Percentiles rank a stretch among this genome's conserved stretches.
Conservation (phyloP, 1,139 yeast species). For the Lodderomyces theae region DNA sequence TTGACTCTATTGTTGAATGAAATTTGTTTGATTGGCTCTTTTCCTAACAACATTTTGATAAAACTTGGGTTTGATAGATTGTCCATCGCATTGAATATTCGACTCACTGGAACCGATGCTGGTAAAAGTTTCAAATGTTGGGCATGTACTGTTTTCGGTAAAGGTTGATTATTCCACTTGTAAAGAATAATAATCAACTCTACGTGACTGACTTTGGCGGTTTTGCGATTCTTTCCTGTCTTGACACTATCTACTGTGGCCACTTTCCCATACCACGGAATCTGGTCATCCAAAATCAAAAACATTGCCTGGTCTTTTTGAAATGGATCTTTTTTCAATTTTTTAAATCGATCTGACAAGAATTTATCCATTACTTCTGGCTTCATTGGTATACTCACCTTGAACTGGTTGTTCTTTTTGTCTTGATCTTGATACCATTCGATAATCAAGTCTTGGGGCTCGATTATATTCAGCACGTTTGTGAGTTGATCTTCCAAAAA, state of each 20-base stretch:
- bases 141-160: constrained; percentile 45
- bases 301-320: constrained; percentile 46
- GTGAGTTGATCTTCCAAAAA: constrained; percentile 61
- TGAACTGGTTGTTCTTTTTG: constrained; percentile 40
- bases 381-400: constrained; percentile 35
- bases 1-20: constrained; percentile 53
- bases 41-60: constrained; percentile 57
- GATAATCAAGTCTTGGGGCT: constrained; percentile 39
- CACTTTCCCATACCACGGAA: constrained; percentile 43
- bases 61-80: constrained; percentile 56
- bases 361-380: constrained; percentile 41
- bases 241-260: constrained; percentile 43
- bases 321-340: constrained; percentile 48
- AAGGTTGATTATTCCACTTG: constrained; percentile 53
- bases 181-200: constrained; percentile 51
- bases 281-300: constrained; percentile 37
- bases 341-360: constrained; percentile 40
- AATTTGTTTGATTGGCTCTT: constrained; percentile 57
- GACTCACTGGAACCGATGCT: constrained; percentile 58
- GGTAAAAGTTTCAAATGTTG: constrained; percentile 52
- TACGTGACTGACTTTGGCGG: constrained; percentile 16
- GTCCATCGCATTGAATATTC: constrained; percentile 65
- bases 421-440: constrained; percentile 54
- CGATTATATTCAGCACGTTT: constrained; percentile 29
- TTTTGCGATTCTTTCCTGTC: constrained; percentile 11